Base-by-base conservation (phyloP, 148 eudicot genomes). In the Salicornia ramosissima region DNA sequence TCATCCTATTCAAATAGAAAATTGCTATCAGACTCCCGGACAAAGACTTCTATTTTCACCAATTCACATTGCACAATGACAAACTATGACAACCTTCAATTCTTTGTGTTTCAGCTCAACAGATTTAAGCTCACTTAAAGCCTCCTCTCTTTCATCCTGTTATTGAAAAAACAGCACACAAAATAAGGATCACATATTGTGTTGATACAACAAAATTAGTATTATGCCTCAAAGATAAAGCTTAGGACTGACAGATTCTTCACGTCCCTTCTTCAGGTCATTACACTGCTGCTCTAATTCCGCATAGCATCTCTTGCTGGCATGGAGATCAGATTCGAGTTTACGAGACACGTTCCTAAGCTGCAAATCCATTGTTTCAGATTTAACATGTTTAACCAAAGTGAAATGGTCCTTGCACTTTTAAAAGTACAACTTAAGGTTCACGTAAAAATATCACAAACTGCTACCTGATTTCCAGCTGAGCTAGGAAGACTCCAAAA, bases 401-500 rank as follows among this genome's bases (percentile, higher is more conserved):
- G 25, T 34, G 8, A 34, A 21, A 58, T 59, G 51, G 53, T 46
- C 19, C 6, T 19, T 22, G 24, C 11, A 43, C 7, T 19, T 5
- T 28, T 43, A 11, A 22, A 43, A 49, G 40, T 59, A 9, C 36
- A 40, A 25, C 63, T 56, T 34, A 29, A 22, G n/a, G 46, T 51
- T 52, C 59, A 64, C 22, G 6, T 62, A 24, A 54, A 46, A 28
- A 45, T 28, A 45, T 28, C 22, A 10, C 42, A 55, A 52, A 76
- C 33, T 11, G 63, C 73, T 72, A 94, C 98, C 91, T 94, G 98
- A 84, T 94, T 93, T 70, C 98, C 98, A 74, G 98, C 98, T 80
- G 92, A 86, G 77, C 98, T 90, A 53, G 97, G 98, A 78, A 94
- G 96, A 74, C 98, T 94, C 98, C 97, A 94, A 69, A 94, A 94